A percentile compares a stretch with the other conserved stretches of the same genome.
phyloP scores from a whole-genome alignment of 306 rosid genomes.

The Glycine tomentella region DNA sequence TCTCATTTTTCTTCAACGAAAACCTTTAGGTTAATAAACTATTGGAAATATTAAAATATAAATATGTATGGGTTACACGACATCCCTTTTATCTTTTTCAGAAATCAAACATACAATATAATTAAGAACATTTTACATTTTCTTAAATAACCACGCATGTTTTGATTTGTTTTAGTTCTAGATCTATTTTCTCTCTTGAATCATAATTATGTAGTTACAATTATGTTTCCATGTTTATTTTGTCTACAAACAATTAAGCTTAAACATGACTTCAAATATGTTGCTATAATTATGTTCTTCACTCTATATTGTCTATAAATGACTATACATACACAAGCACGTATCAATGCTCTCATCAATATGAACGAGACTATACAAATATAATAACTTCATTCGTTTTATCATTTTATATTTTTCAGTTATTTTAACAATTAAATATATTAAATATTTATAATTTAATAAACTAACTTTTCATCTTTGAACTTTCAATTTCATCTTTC shows the following conservation, averaged over 20 bases:
- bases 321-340: too few relatives aligned
- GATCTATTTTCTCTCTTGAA: not conserved
- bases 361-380: not conserved
- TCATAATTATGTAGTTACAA: slow-evolving; percentile 5
- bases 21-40: not conserved
- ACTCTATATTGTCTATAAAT: not conserved
- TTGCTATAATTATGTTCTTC: slow-evolving; percentile 28
- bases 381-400: not conserved
- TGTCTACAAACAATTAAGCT: slow-evolving; percentile 2
- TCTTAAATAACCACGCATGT: not conserved
- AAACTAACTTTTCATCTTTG: too few relatives aligned
- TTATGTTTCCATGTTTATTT: slow-evolving; percentile 3
- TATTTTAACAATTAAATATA: too few relatives aligned
- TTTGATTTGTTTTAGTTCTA: not conserved
- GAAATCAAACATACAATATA: not conserved
- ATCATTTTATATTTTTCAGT: too few relatives aligned
- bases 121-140: not conserved
- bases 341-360: not conserved
- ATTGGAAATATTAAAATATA: not conserved
- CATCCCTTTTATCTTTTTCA: not conserved
- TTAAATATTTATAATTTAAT: too few relatives aligned
- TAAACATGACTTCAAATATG: not conserved
- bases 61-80: not conserved
- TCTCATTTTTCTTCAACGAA: not conserved
- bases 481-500: too few relatives aligned